These are phyloP conservation scores for Sedum album DNA, from an alignment of 164 flowering plant species.

Conservation along the genomic window DNA sequence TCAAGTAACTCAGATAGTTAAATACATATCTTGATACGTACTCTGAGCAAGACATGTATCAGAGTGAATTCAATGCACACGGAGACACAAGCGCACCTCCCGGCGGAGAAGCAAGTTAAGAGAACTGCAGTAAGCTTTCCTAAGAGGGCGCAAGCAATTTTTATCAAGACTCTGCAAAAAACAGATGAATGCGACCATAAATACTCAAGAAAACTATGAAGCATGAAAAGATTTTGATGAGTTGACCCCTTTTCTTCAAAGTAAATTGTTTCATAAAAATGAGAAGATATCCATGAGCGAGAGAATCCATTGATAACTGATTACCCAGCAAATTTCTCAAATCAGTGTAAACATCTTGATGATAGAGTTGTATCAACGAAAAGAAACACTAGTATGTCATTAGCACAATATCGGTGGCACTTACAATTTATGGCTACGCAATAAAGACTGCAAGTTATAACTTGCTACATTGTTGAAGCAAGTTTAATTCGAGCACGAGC, in stretches of 20 bases:
- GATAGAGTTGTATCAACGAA: background rate
- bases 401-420: background rate
- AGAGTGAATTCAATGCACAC: background rate
- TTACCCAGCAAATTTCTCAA: background rate
- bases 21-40: background rate
- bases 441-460: background rate
- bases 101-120: slow-evolving; percentile 94
- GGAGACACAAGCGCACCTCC: slow-evolving; percentile 54
- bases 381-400: background rate
- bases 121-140: slow-evolving; percentile 94
- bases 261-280: background rate
- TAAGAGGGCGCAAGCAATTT: slow-evolving; percentile 77
- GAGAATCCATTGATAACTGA: background rate
- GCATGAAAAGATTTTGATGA: too few species aligned
- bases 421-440: background rate
- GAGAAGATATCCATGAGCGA: background rate
- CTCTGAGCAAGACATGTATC: background rate
- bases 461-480: background rate
- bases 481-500: background rate
- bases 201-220: background rate
- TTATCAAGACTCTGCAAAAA: slow-evolving; percentile 81
- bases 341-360: background rate
- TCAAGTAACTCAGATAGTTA: background rate
- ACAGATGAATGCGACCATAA: background rate
- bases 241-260: too few species aligned